A percentile compares a stretch with the other conserved stretches of the same genome.
Conservation (phyloP, 306 rosid genomes). For the Abrus precatorius region DNA sequence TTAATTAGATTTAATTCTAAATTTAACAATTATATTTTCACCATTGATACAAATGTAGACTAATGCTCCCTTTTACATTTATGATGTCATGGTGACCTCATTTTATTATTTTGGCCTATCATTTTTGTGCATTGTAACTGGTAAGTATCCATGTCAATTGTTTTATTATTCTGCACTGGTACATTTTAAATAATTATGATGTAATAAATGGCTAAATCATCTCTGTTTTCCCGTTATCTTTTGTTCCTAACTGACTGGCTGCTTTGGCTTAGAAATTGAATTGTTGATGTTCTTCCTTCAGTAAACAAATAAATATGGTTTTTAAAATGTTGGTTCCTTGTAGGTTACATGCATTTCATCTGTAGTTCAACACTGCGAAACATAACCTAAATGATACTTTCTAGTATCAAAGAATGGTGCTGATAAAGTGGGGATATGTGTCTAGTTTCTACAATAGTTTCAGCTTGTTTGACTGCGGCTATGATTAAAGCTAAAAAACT, state of each 20-base stretch:
- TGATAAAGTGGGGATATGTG: not conserved
- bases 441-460: not conserved
- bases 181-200: constrained; percentile 1
- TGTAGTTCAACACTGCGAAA: not conserved
- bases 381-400: not conserved
- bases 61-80: not conserved
- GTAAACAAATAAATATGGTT: too few relatives aligned
- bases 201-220: constrained; percentile 9
- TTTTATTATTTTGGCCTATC: not conserved
- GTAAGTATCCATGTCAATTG: too few relatives aligned
- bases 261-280: not conserved
- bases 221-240: not conserved
- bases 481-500: not conserved
- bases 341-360: constrained; percentile 3
- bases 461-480: not conserved
- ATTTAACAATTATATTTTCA: not conserved
- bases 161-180: constrained; percentile 3
- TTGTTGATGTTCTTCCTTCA: not conserved
- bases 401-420: not conserved
- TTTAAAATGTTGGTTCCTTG: not conserved
- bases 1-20: too few relatives aligned
- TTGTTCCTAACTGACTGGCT: not conserved
- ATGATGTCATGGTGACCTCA: not conserved
- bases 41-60: constrained; percentile 3
- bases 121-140: not conserved